Evolutionary conservation across 805 yeast species (phyloP).

Genomic region (Yarrowia bubula): DNA sequence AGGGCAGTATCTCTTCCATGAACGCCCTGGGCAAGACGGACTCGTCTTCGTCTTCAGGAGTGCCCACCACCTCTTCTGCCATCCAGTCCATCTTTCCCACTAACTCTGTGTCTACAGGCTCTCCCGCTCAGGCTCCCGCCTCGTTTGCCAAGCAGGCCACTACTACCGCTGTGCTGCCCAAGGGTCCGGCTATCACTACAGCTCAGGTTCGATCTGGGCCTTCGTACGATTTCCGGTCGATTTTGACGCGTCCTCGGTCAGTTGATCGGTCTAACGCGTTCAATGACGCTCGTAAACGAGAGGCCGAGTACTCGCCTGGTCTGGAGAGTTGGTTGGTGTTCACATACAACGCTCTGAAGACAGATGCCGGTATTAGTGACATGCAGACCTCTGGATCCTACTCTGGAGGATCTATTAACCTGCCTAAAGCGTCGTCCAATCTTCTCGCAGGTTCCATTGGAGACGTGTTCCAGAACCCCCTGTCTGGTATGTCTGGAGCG

Average conservation of each 20-base stretch:
- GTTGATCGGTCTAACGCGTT: conserved; percentile 37
- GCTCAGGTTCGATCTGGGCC: conserved; percentile 26
- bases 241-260: conserved; percentile 34
- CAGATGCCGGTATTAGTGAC: conserved; percentile 5
- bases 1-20: conserved; percentile 11
- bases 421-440: conserved; percentile 30
- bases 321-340: conserved; percentile 38
- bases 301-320: conserved; percentile 39
- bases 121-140: not conserved
- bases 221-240: conserved; percentile 38
- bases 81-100: not conserved
- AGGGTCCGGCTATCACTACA: conserved; percentile 18
- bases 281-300: conserved; percentile 36
- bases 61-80: not conserved
- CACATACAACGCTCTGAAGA: conserved; percentile 23
- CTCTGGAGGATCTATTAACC: conserved; percentile 10
- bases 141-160: conserved; percentile 11
- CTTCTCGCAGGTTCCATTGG: conserved; percentile 13
- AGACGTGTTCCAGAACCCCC: conserved; percentile 32
- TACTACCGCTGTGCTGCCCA: conserved; percentile 3
- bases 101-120: not conserved
- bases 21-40: conserved; percentile 6
- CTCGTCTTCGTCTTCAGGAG: not conserved
- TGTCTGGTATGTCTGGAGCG: conserved; percentile 24
- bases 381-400: conserved; percentile 32